Conservation (phyloP, 2,329 filamentous ascomycete species). For the Epichloe amarillans region DNA sequence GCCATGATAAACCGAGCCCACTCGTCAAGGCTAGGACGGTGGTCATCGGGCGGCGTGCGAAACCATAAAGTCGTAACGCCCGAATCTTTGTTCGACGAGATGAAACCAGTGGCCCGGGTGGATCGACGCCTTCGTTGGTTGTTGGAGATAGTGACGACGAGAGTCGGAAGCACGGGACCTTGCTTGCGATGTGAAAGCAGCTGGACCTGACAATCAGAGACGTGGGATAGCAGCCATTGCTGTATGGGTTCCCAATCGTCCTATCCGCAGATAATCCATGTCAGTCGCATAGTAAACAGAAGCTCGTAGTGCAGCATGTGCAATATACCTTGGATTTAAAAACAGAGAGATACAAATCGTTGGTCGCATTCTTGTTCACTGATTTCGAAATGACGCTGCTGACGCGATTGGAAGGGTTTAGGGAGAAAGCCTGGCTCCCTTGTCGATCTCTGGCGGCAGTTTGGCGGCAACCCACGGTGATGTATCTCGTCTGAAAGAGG, state of each 20-base stretch:
- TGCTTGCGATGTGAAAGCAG: conserved; percentile 49
- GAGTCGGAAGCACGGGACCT: conserved; percentile 43
- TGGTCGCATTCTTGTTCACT: conserved; percentile 20
- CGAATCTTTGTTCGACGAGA: conserved; percentile 35
- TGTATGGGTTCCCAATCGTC: conserved; percentile 41
- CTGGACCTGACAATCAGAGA: conserved; percentile 46
- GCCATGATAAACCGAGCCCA: conserved; percentile 43
- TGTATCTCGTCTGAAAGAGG: conserved; percentile 38
- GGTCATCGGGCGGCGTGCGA: conserved; percentile 38
- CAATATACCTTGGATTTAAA: conserved; percentile 40
- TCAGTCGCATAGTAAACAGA: background rate
- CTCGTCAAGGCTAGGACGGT: conserved; percentile 38
- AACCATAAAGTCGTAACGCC: conserved; percentile 40
- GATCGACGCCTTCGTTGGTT: conserved; percentile 52
- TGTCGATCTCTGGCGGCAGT: conserved; percentile 21
- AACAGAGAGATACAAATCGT: conserved; percentile 36
- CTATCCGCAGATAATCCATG: conserved; percentile 9
- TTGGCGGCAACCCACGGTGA: conserved; percentile 35
- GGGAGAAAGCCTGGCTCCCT: conserved; percentile 24
- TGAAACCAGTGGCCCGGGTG: conserved; percentile 46
- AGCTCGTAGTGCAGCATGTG: background rate
- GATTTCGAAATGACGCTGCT: conserved; percentile 25
- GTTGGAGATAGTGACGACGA: conserved; percentile 44
- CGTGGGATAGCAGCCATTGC: conserved; percentile 37
- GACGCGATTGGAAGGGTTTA: conserved; percentile 25